phyloP scores from a whole-genome alignment of 805 yeast genomes.

The Lipomyces lipofer region DNA sequence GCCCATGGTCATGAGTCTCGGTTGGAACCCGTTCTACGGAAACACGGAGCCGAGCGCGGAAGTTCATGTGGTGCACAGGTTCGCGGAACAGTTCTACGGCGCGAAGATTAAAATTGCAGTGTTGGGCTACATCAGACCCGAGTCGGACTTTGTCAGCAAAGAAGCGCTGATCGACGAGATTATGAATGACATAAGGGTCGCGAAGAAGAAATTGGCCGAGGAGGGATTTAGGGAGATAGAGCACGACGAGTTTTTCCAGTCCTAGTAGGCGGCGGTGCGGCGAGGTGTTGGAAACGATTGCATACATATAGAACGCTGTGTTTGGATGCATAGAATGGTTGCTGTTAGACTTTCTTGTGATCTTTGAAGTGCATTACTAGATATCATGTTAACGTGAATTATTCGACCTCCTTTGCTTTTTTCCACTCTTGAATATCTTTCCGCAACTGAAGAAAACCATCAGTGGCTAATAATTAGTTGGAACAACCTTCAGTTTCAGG shows the following conservation, averaged over 20 bases:
- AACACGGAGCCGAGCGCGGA: slow-evolving; percentile 80
- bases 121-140: slow-evolving; percentile 90
- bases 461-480: too few relatives aligned
- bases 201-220: slow-evolving; percentile 42
- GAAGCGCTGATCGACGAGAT: slow-evolving; percentile 88
- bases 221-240: slow-evolving; percentile 11
- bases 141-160: slow-evolving; percentile 72
- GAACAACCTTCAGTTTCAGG: too few relatives aligned
- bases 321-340: not conserved
- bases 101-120: slow-evolving; percentile 67
- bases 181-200: slow-evolving; percentile 71
- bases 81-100: slow-evolving; percentile 72
- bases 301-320: not conserved
- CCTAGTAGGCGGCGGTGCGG: not conserved
- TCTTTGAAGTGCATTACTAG: too few relatives aligned
- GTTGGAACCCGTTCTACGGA: slow-evolving; percentile 90
- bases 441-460: too few relatives aligned
- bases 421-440: too few relatives aligned
- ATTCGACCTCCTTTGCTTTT: too few relatives aligned
- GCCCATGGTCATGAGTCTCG: slow-evolving; percentile 95
- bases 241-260: slow-evolving; percentile 14
- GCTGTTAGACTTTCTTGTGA: too few relatives aligned
- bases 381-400: too few relatives aligned
- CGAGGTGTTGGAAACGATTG: not conserved
- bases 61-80: slow-evolving; percentile 78